Conservation (phyloP, 352 stramenopile genomes). For the Phytophthora palmivora region DNA sequence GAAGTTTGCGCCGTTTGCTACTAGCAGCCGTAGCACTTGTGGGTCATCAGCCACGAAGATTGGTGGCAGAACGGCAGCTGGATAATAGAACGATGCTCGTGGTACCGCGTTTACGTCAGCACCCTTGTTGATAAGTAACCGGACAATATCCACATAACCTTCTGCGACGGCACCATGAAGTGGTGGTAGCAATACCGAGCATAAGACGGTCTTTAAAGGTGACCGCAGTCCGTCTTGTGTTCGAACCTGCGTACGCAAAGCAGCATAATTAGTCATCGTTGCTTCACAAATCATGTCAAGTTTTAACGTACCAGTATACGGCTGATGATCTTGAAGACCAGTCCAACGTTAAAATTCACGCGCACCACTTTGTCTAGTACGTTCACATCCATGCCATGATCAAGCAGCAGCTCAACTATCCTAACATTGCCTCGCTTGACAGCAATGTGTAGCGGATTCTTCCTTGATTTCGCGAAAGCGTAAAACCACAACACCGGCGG, state of each 20-base stretch:
- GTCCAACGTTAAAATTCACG: constrained; percentile 80
- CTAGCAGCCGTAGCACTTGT: constrained; percentile 69
- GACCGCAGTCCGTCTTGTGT: constrained; percentile 69
- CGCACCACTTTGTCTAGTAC: constrained; percentile 78
- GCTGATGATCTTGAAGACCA: constrained; percentile 77
- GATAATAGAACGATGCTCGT: constrained; percentile 74
- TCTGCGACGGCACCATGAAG: constrained; percentile 72
- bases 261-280: background rate
- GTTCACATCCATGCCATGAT: constrained; percentile 67
- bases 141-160: constrained; percentile 70
- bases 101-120: constrained; percentile 71
- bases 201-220: constrained; percentile 55
- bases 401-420: constrained; percentile 70
- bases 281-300: background rate
- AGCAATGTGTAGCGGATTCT: constrained; percentile 82
- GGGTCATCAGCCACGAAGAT: constrained; percentile 83
- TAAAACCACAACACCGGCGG: constrained; percentile 66
- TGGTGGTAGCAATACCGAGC: constrained; percentile 71
- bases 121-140: constrained; percentile 58
- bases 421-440: constrained; percentile 58
- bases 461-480: constrained; percentile 68
- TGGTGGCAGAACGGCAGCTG: constrained; percentile 57
- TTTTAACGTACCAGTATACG: constrained; percentile 53
- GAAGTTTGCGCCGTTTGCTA: constrained; percentile 71
- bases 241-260: constrained; percentile 41